Conservation (phyloP, 2,329 filamentous ascomycete genomes). For the Beauveria sp. region DNA sequence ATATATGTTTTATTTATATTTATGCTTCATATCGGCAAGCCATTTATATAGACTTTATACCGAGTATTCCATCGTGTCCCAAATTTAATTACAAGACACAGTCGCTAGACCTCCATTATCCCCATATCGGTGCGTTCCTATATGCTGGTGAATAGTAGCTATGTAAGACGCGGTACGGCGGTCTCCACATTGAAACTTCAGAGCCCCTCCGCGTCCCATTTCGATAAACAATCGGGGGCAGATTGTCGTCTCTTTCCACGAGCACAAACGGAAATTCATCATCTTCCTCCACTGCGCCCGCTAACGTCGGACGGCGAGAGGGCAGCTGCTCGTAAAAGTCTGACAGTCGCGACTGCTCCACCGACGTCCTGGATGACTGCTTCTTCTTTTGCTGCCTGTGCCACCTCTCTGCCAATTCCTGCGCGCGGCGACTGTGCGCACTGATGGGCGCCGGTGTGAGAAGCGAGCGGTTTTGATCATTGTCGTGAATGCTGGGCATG, state of each 20-base stretch:
- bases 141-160: slow-evolving; percentile 54
- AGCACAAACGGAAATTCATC: neutral
- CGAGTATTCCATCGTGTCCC: neutral
- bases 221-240: slow-evolving; percentile 4
- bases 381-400: neutral
- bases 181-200: slow-evolving; percentile 17
- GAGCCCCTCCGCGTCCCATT: slow-evolving; percentile 8
- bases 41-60: neutral
- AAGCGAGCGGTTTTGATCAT: neutral
- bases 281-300: neutral
- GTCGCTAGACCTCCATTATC: slow-evolving; percentile 21
- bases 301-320: neutral
- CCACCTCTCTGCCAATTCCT: neutral
- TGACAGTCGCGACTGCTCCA: neutral
- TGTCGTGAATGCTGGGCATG: neutral
- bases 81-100: neutral
- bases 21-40: neutral
- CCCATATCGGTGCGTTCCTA: slow-evolving; percentile 47
- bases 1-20: neutral
- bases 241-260: neutral
- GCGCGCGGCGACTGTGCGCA: neutral
- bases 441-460: neutral
- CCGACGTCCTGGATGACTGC: neutral
- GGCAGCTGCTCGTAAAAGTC: neutral
- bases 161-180: slow-evolving; percentile 46